Base-by-base conservation (phyloP, 345 rosid species). In the Bruguiera sexangula region DNA sequence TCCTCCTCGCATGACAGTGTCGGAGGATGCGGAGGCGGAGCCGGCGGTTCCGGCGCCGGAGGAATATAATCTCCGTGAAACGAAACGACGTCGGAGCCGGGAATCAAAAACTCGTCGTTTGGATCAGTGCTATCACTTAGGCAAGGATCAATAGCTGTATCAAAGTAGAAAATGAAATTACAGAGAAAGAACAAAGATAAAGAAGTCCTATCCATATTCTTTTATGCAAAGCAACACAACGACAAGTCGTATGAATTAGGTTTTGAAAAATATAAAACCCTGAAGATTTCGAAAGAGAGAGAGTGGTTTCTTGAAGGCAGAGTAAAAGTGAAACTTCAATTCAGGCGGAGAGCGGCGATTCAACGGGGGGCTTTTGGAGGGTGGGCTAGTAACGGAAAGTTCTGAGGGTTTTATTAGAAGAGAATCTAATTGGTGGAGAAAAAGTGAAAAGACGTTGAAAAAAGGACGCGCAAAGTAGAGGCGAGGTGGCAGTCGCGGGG, bases 11-110 rank as follows among this genome's bases (percentile, higher is more conserved):
- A 88, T 3, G 87, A 76, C 22, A 86, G 73, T 11, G 88, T 75
- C 2, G 87, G 87, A 16, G 86, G 87, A 48, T 73, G 86, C 22
- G 87, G 88, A 5, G 88, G 83, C 24, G 80, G 37, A 2, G 85
- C 51, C 20, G 87, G 88, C 13, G 85, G 85, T 0, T 85, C 88
- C 8, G 91, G 91, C 24, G 88, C 76, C 19, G 91, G 91, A 11
- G 91, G 91, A 32, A 81, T 64, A 78, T 87, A 87, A 60, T 87
- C 91, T 3, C 88, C 87, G 20, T 75, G 87, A 65, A 73, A 76
- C n/a, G 69, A 60, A 37, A 76, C 60, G 30, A 32, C 24, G 36
- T 77, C 86, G 29, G 37, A 62, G 37, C 63, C 82, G 65, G 53
- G 8, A 24, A 57, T 57, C 54, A 87, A 63, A 64, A 78, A 84